Percentiles rank a stretch among this genome's conserved stretches.
Evolutionary conservation across 768 basidiomycete genomes (phyloP).

Genomic region (Pleurotus platypus): DNA sequence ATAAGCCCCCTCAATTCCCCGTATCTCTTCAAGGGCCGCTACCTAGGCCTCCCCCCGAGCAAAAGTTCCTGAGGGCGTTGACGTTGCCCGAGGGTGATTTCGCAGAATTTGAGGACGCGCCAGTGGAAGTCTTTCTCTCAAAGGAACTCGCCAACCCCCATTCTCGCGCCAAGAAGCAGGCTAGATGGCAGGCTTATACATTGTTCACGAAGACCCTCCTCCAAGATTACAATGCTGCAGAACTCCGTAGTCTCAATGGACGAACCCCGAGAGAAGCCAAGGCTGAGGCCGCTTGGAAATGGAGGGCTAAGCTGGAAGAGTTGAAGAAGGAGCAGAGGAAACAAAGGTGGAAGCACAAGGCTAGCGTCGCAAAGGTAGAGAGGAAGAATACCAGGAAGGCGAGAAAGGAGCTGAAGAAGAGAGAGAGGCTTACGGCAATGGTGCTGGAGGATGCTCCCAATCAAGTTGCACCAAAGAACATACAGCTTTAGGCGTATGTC

Average conservation of each 20-base stretch:
- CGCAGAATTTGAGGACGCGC: slow-evolving; percentile 39
- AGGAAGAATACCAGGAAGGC: slow-evolving; percentile 54
- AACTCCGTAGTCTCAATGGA: slow-evolving; percentile 53
- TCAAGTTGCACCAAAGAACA: slow-evolving; percentile 48
- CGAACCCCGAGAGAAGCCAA: slow-evolving; percentile 60
- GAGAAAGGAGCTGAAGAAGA: slow-evolving; percentile 48
- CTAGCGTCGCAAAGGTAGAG: slow-evolving; percentile 46
- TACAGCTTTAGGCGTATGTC: neutral
- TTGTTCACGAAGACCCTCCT: slow-evolving; percentile 45
- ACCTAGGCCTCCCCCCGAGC: slow-evolving; percentile 43
- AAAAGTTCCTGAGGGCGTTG: slow-evolving; percentile 53
- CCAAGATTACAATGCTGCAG: slow-evolving; percentile 49
- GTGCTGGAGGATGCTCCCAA: slow-evolving; percentile 51
- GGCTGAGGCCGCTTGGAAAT: slow-evolving; percentile 75
- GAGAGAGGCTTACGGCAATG: slow-evolving; percentile 53
- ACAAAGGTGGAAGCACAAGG: slow-evolving; percentile 49
- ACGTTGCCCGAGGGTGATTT: slow-evolving; percentile 45
- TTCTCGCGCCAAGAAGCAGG: slow-evolving; percentile 77
- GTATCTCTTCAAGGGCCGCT: slow-evolving; percentile 30
- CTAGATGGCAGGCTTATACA: slow-evolving; percentile 65
- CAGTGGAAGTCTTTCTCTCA: slow-evolving; percentile 59
- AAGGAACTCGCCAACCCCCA: slow-evolving; percentile 81
- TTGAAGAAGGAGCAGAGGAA: slow-evolving; percentile 60
- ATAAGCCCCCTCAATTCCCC: slow-evolving; percentile 56
- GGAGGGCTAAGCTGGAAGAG: slow-evolving; percentile 54